Evolutionary conservation across 768 basidiomycete species (phyloP).

Genomic region (Multifurca ochricompacta): DNA sequence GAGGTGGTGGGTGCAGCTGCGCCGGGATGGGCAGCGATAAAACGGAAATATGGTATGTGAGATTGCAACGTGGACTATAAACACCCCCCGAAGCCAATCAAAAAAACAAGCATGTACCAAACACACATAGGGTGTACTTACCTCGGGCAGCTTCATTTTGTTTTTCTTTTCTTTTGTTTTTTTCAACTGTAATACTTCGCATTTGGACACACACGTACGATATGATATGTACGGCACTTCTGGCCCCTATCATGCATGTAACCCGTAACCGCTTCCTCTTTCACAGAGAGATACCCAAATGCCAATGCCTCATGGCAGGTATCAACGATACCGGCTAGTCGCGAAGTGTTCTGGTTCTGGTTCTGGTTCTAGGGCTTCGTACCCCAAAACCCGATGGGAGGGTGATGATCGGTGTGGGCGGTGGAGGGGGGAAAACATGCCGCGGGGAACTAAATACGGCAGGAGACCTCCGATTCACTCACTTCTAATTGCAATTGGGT

Average conservation of each 20-base stretch:
- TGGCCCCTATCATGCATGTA: conserved; percentile 4
- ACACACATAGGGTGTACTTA: conserved; percentile 9
- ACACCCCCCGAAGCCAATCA: conserved; percentile 4
- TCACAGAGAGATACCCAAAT: conserved; percentile 1
- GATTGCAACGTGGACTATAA: conserved; percentile 10
- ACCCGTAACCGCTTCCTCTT: not conserved
- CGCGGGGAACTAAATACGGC: not conserved
- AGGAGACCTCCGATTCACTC: not conserved
- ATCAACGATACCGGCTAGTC: conserved; percentile 5
- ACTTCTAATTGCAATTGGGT: not conserved
- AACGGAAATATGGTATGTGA: conserved; percentile 63
- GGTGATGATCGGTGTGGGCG: conserved; percentile 16
- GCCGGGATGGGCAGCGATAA: conserved; percentile 67
- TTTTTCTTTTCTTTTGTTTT: not conserved
- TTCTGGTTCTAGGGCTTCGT: conserved; percentile 2
- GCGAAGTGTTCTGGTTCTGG: too few species aligned
- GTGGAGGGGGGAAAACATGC: not conserved
- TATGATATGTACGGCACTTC: conserved; percentile 1
- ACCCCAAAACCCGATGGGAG: conserved; percentile 16
- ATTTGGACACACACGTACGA: conserved; percentile 5
- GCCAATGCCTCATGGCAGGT: conserved; percentile 8
- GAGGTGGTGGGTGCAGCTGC: conserved; percentile 48
- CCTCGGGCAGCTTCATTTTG: conserved; percentile 1
- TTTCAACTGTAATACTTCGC: not conserved
- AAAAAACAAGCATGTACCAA: conserved; percentile 4